Base-by-base conservation (phyloP, 208 protist species). In the Wallacemonas sp. region DNA sequence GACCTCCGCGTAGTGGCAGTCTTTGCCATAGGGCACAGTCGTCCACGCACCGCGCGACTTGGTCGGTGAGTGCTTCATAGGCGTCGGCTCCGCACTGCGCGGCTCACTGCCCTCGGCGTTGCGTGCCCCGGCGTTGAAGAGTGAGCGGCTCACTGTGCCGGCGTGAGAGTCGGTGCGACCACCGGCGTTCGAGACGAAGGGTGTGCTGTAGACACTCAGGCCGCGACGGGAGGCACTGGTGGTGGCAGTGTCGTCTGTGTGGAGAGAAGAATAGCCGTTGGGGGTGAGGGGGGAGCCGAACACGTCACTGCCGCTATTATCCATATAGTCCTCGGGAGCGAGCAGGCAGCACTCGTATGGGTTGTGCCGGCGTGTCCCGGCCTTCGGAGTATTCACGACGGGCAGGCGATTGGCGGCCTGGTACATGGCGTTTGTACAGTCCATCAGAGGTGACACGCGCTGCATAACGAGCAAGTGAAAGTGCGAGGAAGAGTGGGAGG, bases 391-490 rank as follows among this genome's bases (percentile, higher is more conserved):
- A 8, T 32, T 10, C 22, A 33, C 24, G 19, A 33, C 44, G 33
- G 37, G 39, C 52, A 46, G 19, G 37, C 66, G 68, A 62, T 92
- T 92, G 59, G 74, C 72, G 32, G 79, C 68, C 68, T 92, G 86
- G 19, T 85, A 66, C 29, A 52, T 75, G 52, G 78, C 82, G 19
- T 74, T 50, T 32, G 83, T 89, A 68, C 86, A 92, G 68, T 92
- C 86, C 13, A 73, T 29, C 27, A 92, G 73, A 15, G 81, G 78
- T 30, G 61, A 58, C 48, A 34, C 30, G 41, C 22, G 12, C 57
- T 42, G 50, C 32, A 57, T 39, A 6, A 37, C 46, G 42, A 19
- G 22, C 9, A 48, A 19, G 42, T 6, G 19, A 48, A 6, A 19
- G 9, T 9, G 17, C 9, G 17, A 22, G 17, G 42, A 5, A 19